Percentiles rank a stretch among this genome's conserved stretches.
Evolutionary conservation across 495 filamentous ascomycete species (phyloP).

Genomic region (Penicillium dipodomyicola): DNA sequence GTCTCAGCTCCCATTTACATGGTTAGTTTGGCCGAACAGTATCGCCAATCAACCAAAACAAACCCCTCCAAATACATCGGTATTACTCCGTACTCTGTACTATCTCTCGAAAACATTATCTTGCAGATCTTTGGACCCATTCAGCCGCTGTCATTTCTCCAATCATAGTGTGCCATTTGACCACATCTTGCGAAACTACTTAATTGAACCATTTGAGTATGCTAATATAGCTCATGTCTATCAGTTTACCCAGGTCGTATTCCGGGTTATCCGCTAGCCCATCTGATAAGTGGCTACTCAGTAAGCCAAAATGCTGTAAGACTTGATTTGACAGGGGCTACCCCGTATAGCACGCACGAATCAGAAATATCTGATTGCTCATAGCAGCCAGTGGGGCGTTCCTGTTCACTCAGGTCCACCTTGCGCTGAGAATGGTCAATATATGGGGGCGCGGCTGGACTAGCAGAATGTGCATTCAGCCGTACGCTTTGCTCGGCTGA

Average conservation of each 20-base stretch:
- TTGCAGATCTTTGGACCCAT: slow-evolving; percentile 3
- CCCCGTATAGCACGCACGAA: slow-evolving; percentile 15
- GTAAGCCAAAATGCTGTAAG: background rate
- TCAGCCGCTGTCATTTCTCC: slow-evolving; percentile 2
- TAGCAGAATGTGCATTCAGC: slow-evolving; percentile 15
- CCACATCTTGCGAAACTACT: background rate
- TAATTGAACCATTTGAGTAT: background rate
- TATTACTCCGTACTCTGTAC: too few species aligned
- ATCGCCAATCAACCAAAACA: slow-evolving; percentile 14
- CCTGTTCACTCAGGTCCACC: slow-evolving; percentile 14
- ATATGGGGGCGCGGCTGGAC: slow-evolving; percentile 13
- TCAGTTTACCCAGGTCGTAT: background rate
- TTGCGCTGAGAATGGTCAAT: slow-evolving; percentile 6
- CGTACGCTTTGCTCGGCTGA: slow-evolving; percentile 15
- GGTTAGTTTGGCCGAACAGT: slow-evolving; percentile 15
- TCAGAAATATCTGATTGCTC: slow-evolving; percentile 17
- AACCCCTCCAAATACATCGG: background rate
- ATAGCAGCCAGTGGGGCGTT: slow-evolving; percentile 18
- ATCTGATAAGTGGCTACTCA: background rate
- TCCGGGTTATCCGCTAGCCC: background rate
- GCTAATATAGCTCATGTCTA: background rate
- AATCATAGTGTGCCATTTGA: background rate
- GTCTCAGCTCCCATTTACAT: slow-evolving; percentile 13
- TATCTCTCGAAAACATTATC: background rate
- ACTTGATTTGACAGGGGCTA: slow-evolving; percentile 10